Percentiles rank a stretch among this genome's conserved stretches.
phyloP scores from a whole-genome alignment of 805 yeast species.

The Starmerella potacharoeniae region DNA sequence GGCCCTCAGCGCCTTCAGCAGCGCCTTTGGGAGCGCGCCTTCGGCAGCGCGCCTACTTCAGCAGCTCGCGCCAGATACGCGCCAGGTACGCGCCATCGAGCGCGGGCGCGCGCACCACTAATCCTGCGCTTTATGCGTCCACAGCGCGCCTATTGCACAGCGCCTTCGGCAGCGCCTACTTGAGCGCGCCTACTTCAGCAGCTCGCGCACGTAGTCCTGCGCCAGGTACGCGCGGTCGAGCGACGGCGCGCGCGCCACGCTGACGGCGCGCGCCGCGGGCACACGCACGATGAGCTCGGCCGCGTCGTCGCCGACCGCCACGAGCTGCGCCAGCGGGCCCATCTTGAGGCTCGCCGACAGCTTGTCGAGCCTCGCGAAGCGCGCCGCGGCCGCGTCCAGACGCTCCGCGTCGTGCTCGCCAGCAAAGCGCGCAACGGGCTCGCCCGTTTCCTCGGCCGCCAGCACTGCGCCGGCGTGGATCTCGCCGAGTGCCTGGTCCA shows the following conservation, averaged over 20 bases:
- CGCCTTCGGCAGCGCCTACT: too few relatives aligned
- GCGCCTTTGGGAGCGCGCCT: too few relatives aligned
- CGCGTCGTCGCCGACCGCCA: conserved; percentile 6
- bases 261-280: background rate
- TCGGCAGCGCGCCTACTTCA: too few relatives aligned
- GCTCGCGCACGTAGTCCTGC: conserved; percentile 5
- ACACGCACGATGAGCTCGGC: conserved; percentile 5
- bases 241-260: conserved; percentile 3
- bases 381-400: conserved; percentile 3
- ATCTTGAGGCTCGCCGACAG: conserved; percentile 17
- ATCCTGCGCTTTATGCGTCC: too few relatives aligned
- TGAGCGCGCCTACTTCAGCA: background rate
- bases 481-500: conserved; percentile 10
- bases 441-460: conserved; percentile 9
- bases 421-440: background rate
- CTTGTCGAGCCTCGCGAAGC: conserved; percentile 11
- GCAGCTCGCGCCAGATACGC: too few relatives aligned
- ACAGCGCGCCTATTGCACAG: too few relatives aligned
- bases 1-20: too few relatives aligned
- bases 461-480: conserved; percentile 13
- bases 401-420: background rate
- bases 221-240: conserved; percentile 14
- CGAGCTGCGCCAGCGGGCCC: conserved; percentile 18
- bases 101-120: too few relatives aligned
- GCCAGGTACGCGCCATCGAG: too few relatives aligned